phyloP scores from a whole-genome alignment of 2,329 filamentous ascomycete genomes.

The Tolypocladium capitatum region DNA sequence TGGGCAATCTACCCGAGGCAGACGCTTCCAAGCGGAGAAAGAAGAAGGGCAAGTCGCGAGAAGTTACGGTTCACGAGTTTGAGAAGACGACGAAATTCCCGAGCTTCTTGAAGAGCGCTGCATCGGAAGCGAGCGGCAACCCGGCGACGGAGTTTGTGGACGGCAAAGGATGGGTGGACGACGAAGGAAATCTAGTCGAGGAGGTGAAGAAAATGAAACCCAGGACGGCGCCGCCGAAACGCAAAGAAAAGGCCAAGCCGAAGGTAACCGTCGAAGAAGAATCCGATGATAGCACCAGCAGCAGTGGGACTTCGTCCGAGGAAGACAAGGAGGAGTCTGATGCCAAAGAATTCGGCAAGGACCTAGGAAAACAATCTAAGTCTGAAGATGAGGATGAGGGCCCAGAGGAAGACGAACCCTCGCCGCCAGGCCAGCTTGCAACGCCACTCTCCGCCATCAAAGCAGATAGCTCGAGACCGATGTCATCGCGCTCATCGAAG shows the following conservation, averaged over 20 bases:
- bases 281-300: constrained; percentile 23
- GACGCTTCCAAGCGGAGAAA: constrained; percentile 42
- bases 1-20: constrained; percentile 27
- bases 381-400: constrained; percentile 9
- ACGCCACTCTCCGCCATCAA: constrained; percentile 13
- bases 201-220: constrained; percentile 28
- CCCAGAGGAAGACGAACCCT: constrained; percentile 7
- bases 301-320: constrained; percentile 23
- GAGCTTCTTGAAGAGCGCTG: constrained; percentile 55
- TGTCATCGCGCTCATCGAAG: constrained; percentile 35
- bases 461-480: constrained; percentile 24
- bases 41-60: constrained; percentile 34
- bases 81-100: constrained; percentile 72
- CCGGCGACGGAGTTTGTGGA: constrained; percentile 55
- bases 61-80: constrained; percentile 77
- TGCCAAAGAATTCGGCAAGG: constrained; percentile 4
- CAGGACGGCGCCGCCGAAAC: constrained; percentile 7
- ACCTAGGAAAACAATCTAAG: constrained; percentile 4
- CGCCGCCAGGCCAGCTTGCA: constrained; percentile 5
- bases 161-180: constrained; percentile 79
- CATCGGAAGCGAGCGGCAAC: constrained; percentile 18
- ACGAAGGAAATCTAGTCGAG: constrained; percentile 64
- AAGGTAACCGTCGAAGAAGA: constrained; percentile 12
- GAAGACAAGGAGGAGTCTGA: constrained; percentile 19
- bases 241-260: constrained; percentile 10